Evolutionary conservation across 1,284 basidiomycete genomes (phyloP).

Genomic region (Cryptococcus maquisensis): DNA sequence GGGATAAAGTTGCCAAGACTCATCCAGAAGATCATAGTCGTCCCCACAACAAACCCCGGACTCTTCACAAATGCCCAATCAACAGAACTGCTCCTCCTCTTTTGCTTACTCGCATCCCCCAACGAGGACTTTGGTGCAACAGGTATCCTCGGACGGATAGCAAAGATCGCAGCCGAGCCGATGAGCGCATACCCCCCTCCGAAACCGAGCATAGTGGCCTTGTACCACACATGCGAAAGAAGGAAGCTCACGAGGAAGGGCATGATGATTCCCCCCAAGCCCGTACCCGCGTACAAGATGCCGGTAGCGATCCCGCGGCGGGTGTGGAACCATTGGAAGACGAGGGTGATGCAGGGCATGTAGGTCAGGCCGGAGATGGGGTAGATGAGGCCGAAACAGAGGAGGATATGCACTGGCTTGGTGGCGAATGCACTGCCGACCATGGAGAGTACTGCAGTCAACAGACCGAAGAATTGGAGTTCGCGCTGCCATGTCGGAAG

Average conservation of each 20-base stretch:
- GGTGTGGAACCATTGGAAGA: constrained; percentile 44
- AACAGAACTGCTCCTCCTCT: too few relatives aligned
- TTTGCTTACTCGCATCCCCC: not conserved
- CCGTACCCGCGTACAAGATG: constrained; percentile 42
- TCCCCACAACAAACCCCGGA: constrained; percentile 29
- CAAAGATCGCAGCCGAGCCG: constrained; percentile 27
- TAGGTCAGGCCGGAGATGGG: constrained; percentile 39
- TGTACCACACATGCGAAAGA: constrained; percentile 38
- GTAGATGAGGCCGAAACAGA: constrained; percentile 40
- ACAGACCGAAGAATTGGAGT: constrained; percentile 28
- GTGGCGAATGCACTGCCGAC: constrained; percentile 37
- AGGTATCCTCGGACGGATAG: constrained; percentile 42
- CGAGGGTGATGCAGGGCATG: constrained; percentile 39
- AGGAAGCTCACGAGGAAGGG: constrained; percentile 38
- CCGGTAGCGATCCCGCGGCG: constrained; percentile 41
- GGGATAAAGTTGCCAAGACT: constrained; percentile 45
- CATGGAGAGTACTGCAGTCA: constrained; percentile 20
- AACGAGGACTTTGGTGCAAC: constrained; percentile 4
- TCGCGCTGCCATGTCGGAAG: constrained; percentile 25
- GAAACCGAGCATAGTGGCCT: constrained; percentile 38
- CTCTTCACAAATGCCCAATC: constrained; percentile 26
- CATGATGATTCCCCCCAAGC: constrained; percentile 40
- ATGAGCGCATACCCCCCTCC: constrained; percentile 29
- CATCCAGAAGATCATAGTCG: constrained; percentile 29
- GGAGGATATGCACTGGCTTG: constrained; percentile 39